A percentile compares a stretch with the other conserved stretches of the same genome.
phyloP scores from a whole-genome alignment of 169 alveolate species.

The Plasmodium vivax region DNA sequence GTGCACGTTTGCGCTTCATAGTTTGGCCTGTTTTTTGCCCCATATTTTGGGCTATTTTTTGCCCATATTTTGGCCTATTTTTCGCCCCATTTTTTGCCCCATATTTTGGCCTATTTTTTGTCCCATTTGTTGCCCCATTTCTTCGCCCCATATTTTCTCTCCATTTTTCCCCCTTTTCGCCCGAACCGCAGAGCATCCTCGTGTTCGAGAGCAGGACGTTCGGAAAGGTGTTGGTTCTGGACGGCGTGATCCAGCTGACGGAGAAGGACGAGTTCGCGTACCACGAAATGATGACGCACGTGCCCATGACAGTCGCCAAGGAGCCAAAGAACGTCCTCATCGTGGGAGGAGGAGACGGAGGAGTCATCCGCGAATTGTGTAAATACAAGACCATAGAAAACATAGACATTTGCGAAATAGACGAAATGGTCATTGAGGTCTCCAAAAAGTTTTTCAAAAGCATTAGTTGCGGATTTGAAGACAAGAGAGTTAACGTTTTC shows the following conservation, averaged over 20 bases:
- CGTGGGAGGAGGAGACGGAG: slow-evolving; percentile 91
- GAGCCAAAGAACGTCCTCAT: slow-evolving; percentile 82
- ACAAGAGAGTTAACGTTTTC: slow-evolving; percentile 80
- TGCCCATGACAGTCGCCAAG: slow-evolving; percentile 82
- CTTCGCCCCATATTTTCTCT: not conserved
- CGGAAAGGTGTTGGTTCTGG: slow-evolving; percentile 80
- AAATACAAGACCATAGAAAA: slow-evolving; percentile 80
- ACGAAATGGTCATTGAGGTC: slow-evolving; percentile 84
- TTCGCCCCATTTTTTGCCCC: not conserved
- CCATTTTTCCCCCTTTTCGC: not conserved
- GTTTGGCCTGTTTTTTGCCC: not conserved
- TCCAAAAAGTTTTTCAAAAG: slow-evolving; percentile 78
- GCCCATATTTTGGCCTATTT: not conserved
- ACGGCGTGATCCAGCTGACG: slow-evolving; percentile 84
- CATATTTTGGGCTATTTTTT: not conserved
- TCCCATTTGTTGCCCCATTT: not conserved
- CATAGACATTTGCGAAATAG: slow-evolving; percentile 84
- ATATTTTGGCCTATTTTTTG: not conserved
- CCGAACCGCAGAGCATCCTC: slow-evolving; percentile 35
- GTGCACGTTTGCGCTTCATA: not conserved
- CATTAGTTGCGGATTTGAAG: slow-evolving; percentile 79
- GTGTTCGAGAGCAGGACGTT: slow-evolving; percentile 79
- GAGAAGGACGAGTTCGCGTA: slow-evolving; percentile 81
- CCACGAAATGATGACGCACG: slow-evolving; percentile 88
- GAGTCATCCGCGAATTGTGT: slow-evolving; percentile 81